Evolutionary conservation across 2,329 filamentous ascomycete species (phyloP), one percentile per base, ranked within the genome.

Genomic region (Cladophialophora carrionii): DNA sequence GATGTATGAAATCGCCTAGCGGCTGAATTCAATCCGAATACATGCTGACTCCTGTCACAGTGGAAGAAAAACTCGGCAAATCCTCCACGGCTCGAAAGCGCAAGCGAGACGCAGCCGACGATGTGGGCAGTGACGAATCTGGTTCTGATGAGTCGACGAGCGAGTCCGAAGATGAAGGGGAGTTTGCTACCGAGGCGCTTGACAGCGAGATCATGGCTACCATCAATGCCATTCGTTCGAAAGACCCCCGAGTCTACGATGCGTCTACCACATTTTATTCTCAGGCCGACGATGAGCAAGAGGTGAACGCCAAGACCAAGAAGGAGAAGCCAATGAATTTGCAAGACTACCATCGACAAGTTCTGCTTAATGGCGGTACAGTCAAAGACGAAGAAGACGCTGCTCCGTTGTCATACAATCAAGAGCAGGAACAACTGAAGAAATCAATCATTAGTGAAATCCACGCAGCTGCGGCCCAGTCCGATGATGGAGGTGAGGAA

Each of bases 221-320:
- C 0, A 83, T 99, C 24, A 84, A 91, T 69, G 95, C 95, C 49
- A 93, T 99, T 74, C 88, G 89, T 72, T 89, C 86, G 73, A 98
- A 96, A 76, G 95, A 99, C 73, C 95, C 95, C 31, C 85, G 90
- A 59, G 88, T 99, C 57, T 97, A 97, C 81, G 90, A 98, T 77
- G 84, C 87, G 67, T 84, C 88, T 37, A 84, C 84, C 69, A 92
- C 85, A 20, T 98, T 98, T 79, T 97, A 93, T 78, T 81, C 82
- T 48, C 82, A 88, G 12, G 80, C 86, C 63, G 86, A 90, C 4
- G 84, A 85, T 26, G 83, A 84, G 2, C 75, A 76, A 24, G 68
- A 72, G 14, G 68, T 73, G 5, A 70, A 68, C 63, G 9, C 14
- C 12, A 69, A 76, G 66, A 78, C 81, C 49, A 88, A 89, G 77